Evolutionary conservation across 306 rosid species (phyloP).

Genomic region (Morella rubra): DNA sequence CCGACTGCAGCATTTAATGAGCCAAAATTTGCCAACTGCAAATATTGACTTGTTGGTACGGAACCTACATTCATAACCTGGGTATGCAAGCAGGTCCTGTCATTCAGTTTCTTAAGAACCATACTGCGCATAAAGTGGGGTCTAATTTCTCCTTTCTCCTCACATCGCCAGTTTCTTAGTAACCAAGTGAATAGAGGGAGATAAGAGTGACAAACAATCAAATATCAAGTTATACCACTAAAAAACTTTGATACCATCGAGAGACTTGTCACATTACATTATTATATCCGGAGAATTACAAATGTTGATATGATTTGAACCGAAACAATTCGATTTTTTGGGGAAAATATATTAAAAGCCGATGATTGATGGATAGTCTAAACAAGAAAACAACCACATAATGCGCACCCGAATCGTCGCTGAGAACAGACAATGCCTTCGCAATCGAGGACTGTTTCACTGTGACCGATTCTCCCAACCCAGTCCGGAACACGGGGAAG

Average conservation of each 20-base stretch:
- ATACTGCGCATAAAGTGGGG: background rate
- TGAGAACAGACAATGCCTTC: slow-evolving; percentile 46
- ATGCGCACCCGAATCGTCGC: slow-evolving; percentile 14
- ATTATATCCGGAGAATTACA: background rate
- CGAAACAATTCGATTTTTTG: background rate
- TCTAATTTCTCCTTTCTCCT: background rate
- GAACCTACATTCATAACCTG: too few relatives aligned
- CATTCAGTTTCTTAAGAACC: background rate
- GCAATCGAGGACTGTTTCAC: slow-evolving; percentile 50
- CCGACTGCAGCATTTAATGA: too few relatives aligned
- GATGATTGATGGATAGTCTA: too few relatives aligned
- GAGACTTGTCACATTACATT: background rate
- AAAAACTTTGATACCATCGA: background rate
- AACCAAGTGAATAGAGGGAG: background rate
- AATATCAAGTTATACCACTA: background rate
- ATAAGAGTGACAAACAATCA: too few relatives aligned
- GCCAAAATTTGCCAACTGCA: too few relatives aligned
- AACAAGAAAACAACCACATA: background rate
- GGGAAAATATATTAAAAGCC: too few relatives aligned
- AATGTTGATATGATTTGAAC: background rate
- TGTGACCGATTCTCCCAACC: slow-evolving; percentile 41
- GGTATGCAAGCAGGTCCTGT: background rate
- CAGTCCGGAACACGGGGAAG: slow-evolving; percentile 47
- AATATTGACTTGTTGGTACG: too few relatives aligned
- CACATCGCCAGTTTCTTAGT: background rate